These are phyloP conservation scores for Pseudogymnoascus sp. DNA, from an alignment of 2,329 filamentous ascomycete species.

Conservation along the genomic window DNA sequence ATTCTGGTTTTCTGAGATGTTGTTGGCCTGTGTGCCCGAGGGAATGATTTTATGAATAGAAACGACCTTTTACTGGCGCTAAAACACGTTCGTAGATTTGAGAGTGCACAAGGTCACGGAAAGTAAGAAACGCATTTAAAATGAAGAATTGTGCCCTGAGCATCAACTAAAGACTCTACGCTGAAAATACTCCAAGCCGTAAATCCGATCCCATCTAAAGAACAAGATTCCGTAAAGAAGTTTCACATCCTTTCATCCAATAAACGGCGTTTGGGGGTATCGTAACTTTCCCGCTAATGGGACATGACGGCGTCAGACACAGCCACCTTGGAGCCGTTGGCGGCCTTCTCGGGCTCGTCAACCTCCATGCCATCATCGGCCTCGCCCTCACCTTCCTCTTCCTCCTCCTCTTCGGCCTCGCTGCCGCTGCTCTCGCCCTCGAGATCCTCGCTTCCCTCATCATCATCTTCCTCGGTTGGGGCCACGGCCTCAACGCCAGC, in stretches of 20 bases:
- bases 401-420: constrained; percentile 60
- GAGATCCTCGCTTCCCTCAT: constrained; percentile 70
- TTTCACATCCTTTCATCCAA: neutral
- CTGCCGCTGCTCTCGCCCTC: constrained; percentile 69
- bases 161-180: constrained; percentile 2
- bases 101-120: neutral
- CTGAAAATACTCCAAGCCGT: neutral
- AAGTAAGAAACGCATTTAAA: neutral
- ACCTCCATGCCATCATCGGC: constrained; percentile 43
- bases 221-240: neutral
- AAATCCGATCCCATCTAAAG: constrained; percentile 2
- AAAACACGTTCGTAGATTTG: neutral
- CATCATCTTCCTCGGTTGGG: constrained; percentile 51
- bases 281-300: constrained; percentile 16
- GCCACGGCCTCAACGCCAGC: constrained; percentile 53
- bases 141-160: neutral
- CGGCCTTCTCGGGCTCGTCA: constrained; percentile 31
- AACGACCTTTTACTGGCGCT: no score
- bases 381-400: constrained; percentile 44
- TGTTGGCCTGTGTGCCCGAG: neutral
- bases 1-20: neutral
- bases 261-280: neutral
- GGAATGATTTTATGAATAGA: neutral
- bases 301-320: constrained; percentile 25
- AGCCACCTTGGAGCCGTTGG: constrained; percentile 15